These are phyloP conservation scores for Teunomyces funiuensis DNA, from an alignment of 805 yeast genomes.

Conservation along the genomic window DNA sequence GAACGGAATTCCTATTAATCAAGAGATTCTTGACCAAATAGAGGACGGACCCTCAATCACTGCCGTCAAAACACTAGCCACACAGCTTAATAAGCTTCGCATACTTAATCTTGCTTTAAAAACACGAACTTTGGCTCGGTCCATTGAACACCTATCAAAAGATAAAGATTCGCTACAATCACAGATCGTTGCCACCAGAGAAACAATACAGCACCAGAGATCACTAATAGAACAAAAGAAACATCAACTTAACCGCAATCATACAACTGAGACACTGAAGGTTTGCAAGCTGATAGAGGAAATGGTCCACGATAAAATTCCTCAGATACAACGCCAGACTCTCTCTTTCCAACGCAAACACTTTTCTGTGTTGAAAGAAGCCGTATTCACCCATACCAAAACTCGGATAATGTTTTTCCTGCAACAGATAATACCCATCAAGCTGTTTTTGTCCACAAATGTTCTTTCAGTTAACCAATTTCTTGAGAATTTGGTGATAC, in stretches of 20 bases:
- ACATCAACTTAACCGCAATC: neutral
- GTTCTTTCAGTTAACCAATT: conserved; percentile 20
- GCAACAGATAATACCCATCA: conserved; percentile 28
- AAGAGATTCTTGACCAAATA: neutral
- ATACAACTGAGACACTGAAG: neutral
- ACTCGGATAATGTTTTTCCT: conserved; percentile 16
- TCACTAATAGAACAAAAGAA: neutral
- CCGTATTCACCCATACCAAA: conserved; percentile 16
- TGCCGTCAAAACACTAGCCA: conserved; percentile 24
- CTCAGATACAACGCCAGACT: conserved; percentile 26
- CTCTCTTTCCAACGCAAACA: conserved; percentile 21
- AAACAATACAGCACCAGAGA: neutral
- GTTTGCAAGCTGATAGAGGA: neutral
- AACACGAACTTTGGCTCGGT: conserved; percentile 11
- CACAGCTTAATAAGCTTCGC: conserved; percentile 33
- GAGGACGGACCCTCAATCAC: neutral
- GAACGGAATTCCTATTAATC: conserved; percentile 6
- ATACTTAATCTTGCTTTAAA: conserved; percentile 15
- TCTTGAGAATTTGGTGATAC: conserved; percentile 21
- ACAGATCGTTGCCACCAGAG: neutral
- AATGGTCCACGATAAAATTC: conserved; percentile 9
- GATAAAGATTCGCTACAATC: neutral
- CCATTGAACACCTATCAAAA: neutral
- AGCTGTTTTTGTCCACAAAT: conserved; percentile 28
- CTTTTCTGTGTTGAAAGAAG: conserved; percentile 27